Evolutionary conservation across 1,284 basidiomycete species (phyloP), one percentile per base, ranked within the genome.

Genomic region (Melampsora americana): DNA sequence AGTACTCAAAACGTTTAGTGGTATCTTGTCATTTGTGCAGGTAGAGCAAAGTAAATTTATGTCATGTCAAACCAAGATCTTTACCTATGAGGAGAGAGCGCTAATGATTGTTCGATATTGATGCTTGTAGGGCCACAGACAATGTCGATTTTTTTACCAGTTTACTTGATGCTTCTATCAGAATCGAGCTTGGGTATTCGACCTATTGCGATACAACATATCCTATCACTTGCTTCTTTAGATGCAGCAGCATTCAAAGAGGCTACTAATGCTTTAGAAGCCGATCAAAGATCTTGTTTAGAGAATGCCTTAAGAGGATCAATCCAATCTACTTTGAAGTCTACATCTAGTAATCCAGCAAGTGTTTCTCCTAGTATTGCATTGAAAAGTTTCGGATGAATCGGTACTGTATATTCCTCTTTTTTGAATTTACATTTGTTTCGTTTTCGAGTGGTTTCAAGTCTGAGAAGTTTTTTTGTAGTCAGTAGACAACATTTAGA

Each of bases 361-460:
- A 62, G 28, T 32, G 23, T 7, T n/a, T 35, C 60, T 9, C 70
- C 71, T 28, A 66, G 61, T 44, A 74, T 74, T 30, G 71, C 65
- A 66, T 64, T 74, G 6, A 74, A 74, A 26, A 74, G 61, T 35
- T 74, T 74, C 50, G 64, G 71, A 42, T 67, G 14, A 74, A 14
- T 14, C 2, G 35, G 16, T 42, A 18, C n/a, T n/a, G n/a, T n/a
- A n/a, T n/a, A n/a, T n/a, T n/a, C n/a, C n/a, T n/a, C n/a, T n/a
- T n/a, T n/a, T n/a, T n/a, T n/a, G n/a, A n/a, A n/a, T n/a, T n/a
- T n/a, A n/a, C n/a, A 9, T 35, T 35, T 35, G 35, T 35, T 35
- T 9, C 9, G 3, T 35, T 35, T 35, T 35, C 9, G 9, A 3
- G 35, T 35, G 35, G 35, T 35, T 35, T 35, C 3, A 35, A 35